Base-by-base conservation (phyloP, 2,329 filamentous ascomycete genomes). In the Penicillium crustosum region DNA sequence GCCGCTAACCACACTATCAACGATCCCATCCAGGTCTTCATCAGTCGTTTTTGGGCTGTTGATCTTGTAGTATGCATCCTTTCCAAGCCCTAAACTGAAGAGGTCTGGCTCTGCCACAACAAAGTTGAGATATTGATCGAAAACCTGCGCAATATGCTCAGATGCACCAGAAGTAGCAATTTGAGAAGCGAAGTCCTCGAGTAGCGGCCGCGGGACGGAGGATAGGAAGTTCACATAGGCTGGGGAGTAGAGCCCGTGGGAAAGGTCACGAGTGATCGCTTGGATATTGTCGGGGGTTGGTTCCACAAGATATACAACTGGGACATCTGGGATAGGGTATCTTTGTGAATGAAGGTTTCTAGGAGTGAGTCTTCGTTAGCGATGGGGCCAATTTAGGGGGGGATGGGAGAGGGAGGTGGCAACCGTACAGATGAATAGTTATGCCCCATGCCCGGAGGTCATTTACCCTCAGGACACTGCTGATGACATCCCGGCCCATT, bases 181-280 rank as follows among this genome's bases (percentile, higher is more conserved):
- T 72, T 96, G 88, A 17, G 90, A 83, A 5, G 93, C 94, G 73
- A 99, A 97, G 61, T 97, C 93, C 79, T 99, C 94, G 50, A 99
- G 85, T 17, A 97, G 81, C 8, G 92, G 89, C 62, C 94, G 85
- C 5, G 93, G 90, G 73, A 99, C 88, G 19, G 93, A 97, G 43
- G 91, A 96, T 54, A 97, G 86, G 75, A 99, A 97, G 79, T 99
- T 99, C 77, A 99, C 86, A 73, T 97, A 95, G 61, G 93, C 93
- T 0, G 93, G 93, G 27, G 91, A 89, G 77, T 99, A 99, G 29
- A 99, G 84, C 48, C 88, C 90, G 62, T 89, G 90, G 61, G 93
- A 86, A 15, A 99, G 85, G 72, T 99, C 95, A 64, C 81, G 85
- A 13, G 92, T 94, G 59, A 99, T 93, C 45, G 83, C 81, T 70